Evolutionary conservation across 306 rosid species (phyloP).

Genomic region (Quercus agrifolia): DNA sequence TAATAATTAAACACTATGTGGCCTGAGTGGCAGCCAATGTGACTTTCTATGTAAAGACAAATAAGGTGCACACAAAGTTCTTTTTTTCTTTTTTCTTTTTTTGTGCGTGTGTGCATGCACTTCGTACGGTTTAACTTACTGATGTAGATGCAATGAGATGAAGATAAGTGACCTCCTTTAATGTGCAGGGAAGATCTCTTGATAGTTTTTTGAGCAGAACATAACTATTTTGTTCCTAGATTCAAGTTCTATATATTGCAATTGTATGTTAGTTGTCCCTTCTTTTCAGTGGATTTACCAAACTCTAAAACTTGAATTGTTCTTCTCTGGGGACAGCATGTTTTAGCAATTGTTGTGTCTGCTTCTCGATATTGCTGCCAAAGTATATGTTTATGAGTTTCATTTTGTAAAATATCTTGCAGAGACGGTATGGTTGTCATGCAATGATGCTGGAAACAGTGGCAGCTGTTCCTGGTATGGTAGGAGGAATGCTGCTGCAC

Average conservation of each 20-base stretch:
- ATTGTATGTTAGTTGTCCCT: neutral
- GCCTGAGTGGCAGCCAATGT: no score
- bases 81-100: no score
- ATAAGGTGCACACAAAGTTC: no score
- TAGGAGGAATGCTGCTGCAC: conserved; percentile 75
- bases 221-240: neutral
- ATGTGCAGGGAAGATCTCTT: no score
- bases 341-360: neutral
- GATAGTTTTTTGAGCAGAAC: neutral
- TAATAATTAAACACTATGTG: no score
- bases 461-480: conserved; percentile 82
- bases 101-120: no score
- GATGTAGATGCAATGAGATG: no score
- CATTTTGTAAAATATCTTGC: conserved; percentile 2
- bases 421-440: conserved; percentile 80
- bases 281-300: neutral
- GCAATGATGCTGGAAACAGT: conserved; percentile 91
- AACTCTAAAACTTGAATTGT: neutral
- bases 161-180: no score
- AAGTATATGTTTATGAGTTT: neutral
- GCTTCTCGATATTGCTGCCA: neutral
- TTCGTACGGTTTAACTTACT: no score
- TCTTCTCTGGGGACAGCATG: neutral
- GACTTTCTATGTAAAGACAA: no score
- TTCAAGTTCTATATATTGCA: neutral